Evolutionary conservation across 2,329 filamentous ascomycete species (phyloP).

Genomic region (Epichloe scottii): DNA sequence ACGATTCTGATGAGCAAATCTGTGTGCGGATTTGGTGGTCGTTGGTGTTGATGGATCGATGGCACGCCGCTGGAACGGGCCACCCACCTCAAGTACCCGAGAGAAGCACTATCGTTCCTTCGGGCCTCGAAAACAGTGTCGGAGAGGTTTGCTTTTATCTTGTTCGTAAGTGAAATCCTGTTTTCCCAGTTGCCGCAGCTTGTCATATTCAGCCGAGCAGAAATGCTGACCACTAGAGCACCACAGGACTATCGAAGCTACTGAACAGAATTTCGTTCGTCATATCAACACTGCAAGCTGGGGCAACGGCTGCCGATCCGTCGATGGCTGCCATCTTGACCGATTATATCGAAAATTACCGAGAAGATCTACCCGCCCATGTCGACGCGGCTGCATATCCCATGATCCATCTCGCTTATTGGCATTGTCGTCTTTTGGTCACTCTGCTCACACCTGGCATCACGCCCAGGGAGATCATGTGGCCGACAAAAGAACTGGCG

Average conservation of each 20-base stretch:
- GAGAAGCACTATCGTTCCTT: conserved; percentile 44
- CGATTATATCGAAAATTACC: conserved; percentile 45
- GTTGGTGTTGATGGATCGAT: conserved; percentile 58
- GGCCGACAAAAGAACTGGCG: conserved; percentile 45
- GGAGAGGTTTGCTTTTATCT: conserved; percentile 54
- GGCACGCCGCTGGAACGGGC: conserved; percentile 57
- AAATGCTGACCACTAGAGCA: not conserved
- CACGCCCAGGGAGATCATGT: conserved; percentile 44
- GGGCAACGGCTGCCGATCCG: conserved; percentile 21
- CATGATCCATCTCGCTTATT: conserved; percentile 54
- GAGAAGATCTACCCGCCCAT: conserved; percentile 47
- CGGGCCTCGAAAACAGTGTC: conserved; percentile 45
- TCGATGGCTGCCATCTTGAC: conserved; percentile 21
- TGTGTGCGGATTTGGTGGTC: conserved; percentile 59
- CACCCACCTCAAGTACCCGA: conserved; percentile 51
- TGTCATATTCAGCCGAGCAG: not conserved
- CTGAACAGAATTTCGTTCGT: conserved; percentile 30
- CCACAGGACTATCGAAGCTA: conserved; percentile 41
- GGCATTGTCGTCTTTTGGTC: conserved; percentile 54
- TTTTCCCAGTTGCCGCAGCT: not conserved
- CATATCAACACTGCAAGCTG: conserved; percentile 23
- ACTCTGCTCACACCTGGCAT: conserved; percentile 46
- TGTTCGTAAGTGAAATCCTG: conserved; percentile 37
- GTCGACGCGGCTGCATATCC: conserved; percentile 40
- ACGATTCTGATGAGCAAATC: conserved; percentile 49